A percentile compares a stretch with the other conserved stretches of the same genome.
Conservation (phyloP, 2,329 filamentous ascomycete genomes). For the Xylaria sp. region DNA sequence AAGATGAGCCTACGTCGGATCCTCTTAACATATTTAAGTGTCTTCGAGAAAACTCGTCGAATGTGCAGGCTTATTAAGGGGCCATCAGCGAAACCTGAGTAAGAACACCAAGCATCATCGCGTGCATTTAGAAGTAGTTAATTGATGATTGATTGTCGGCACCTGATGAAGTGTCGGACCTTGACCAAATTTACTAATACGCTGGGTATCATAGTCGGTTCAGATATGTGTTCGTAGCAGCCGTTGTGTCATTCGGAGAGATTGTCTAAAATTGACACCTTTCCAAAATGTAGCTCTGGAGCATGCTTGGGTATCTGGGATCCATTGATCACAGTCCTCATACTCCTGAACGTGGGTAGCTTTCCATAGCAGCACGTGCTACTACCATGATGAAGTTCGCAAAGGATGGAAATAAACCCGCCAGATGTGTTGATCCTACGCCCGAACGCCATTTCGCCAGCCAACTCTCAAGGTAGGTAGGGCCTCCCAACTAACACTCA, state of each 20-base stretch:
- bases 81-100: neutral
- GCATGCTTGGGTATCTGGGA: constrained; percentile 16
- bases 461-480: constrained; percentile 26
- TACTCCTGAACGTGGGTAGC: constrained; percentile 10
- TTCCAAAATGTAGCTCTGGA: constrained; percentile 21
- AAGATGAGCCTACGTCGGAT: constrained; percentile 30
- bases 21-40: constrained; percentile 34
- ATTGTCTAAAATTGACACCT: constrained; percentile 17
- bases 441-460: constrained; percentile 37
- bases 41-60: constrained; percentile 33
- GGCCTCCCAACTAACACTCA: constrained; percentile 19
- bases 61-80: constrained; percentile 32
- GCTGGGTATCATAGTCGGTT: constrained; percentile 24
- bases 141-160: constrained; percentile 6
- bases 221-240: constrained; percentile 10
- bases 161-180: constrained; percentile 1
- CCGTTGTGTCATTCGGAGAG: constrained; percentile 14
- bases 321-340: constrained; percentile 15
- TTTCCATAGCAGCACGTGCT: constrained; percentile 13
- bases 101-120: neutral
- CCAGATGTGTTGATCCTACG: constrained; percentile 30
- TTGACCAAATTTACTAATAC: constrained; percentile 23
- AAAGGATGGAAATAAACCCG: constrained; percentile 12
- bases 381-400: constrained; percentile 11
- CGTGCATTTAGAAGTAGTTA: constrained; percentile 12